Percentiles rank a stretch among this genome's conserved stretches.
Conservation (phyloP, 179 eudicot species). For the Silene coronaria region DNA sequence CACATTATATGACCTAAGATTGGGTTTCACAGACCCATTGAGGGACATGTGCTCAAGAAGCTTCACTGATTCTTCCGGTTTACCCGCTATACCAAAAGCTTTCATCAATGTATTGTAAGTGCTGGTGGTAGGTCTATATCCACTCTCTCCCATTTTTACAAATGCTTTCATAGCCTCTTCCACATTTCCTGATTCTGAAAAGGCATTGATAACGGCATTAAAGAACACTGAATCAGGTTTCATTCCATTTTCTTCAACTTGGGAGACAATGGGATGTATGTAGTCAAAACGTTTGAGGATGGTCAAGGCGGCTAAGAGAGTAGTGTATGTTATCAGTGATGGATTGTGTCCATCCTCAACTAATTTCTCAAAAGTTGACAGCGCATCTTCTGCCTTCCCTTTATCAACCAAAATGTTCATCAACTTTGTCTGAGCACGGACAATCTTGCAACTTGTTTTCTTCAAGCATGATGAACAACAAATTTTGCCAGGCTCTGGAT, state of each 20-base stretch:
- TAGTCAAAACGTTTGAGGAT: constrained; percentile 43
- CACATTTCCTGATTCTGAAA: constrained; percentile 55
- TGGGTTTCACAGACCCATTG: constrained; percentile 42
- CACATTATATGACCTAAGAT: constrained; percentile 53
- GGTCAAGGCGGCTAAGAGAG: constrained; percentile 57
- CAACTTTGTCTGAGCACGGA: constrained; percentile 48
- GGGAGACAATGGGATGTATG: constrained; percentile 43
- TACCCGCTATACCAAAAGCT: constrained; percentile 57
- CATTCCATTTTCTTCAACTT: constrained; percentile 48
- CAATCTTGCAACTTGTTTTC: constrained; percentile 43
- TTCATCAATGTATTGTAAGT: constrained; percentile 53
- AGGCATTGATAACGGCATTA: constrained; percentile 63
- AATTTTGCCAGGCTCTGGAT: constrained; percentile 30
- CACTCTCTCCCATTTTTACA: constrained; percentile 41
- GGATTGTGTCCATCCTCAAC: constrained; percentile 54
- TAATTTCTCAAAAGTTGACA: constrained; percentile 38
- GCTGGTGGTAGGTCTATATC: constrained; percentile 45
- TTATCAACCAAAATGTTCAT: constrained; percentile 53
- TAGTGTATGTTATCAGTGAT: constrained; percentile 64
- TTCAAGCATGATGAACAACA: constrained; percentile 35
- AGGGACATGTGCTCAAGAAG: constrained; percentile 42
- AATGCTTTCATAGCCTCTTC: constrained; percentile 50
- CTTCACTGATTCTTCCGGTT: constrained; percentile 50
- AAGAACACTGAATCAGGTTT: constrained; percentile 57
- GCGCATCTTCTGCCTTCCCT: constrained; percentile 55